Base-by-base conservation (phyloP, 2,329 filamentous ascomycete genomes). In the Colletotrichum theobromicola region DNA sequence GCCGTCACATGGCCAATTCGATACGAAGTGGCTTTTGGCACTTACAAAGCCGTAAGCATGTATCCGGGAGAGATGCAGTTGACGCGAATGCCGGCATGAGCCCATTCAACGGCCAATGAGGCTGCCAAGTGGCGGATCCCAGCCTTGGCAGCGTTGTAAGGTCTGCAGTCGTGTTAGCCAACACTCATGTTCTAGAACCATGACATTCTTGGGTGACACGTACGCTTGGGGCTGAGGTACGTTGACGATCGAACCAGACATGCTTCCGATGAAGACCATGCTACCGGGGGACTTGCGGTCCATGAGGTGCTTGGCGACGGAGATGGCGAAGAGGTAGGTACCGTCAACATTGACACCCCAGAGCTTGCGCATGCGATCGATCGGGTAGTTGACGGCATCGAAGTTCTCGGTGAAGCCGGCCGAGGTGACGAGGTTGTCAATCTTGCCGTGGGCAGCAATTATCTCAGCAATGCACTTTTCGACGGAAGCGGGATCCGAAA, bases 391-490 rank as follows among this genome's bases (percentile, higher is more conserved):
- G 80, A 96, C 94, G 61, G 96, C 96, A 80, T 97, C 94, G 81
- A 95, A 97, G 87, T 98, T 98, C 87, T 98, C 96, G 16, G 95
- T 97, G 87, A 98, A 98, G 60, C 96, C 96, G 64, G 96, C 96
- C n/a, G 95, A 97, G 30, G 96, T 98, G 79, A 98, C 96, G 30
- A 98, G 90, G 84, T 95, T 93, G 85, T 98, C 95, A 79, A 98
- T 95, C 84, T 94, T 93, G 84, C 93, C 93, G 82, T 98, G 96
- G 74, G 90, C 85, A 63, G 87, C 79, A 65, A 96, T 82, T 77
- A 96, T 90, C 75, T 95, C 93, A 46, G 88, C 87, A 78, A 98
- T 89, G 79, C 94, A 94, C 35, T 87, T 84, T 72, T 94, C 92
- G 76, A 98, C 96, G 8, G 94, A 96, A 63, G 92, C 90, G 26